Evolutionary conservation across 495 filamentous ascomycete genomes (phyloP).

Genomic region (Trypethelium eluteriae): DNA sequence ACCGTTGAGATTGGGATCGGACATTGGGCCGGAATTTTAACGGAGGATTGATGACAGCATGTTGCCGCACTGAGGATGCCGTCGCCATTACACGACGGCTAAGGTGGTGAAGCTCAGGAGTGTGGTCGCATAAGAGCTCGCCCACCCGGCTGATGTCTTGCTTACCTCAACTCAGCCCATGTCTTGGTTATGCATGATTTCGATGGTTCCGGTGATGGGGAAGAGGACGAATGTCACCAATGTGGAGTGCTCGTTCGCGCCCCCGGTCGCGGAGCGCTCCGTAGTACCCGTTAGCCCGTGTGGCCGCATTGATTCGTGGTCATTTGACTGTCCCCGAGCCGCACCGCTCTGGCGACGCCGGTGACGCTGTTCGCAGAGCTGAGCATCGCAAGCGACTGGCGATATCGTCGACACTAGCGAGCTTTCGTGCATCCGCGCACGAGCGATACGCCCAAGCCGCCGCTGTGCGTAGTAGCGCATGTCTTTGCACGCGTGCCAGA

Average conservation of each 20-base stretch:
- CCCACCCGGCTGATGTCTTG: no score
- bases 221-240: background rate
- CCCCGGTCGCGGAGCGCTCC: slow-evolving; percentile 9
- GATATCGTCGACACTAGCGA: background rate
- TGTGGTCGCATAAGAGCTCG: no score
- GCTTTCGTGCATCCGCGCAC: background rate
- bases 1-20: slow-evolving; percentile 8
- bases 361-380: background rate
- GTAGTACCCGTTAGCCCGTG: slow-evolving; percentile 2
- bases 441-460: background rate
- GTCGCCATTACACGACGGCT: no score
- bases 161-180: background rate
- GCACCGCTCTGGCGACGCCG: background rate
- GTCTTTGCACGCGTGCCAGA: slow-evolving; percentile 8
- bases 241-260: no score
- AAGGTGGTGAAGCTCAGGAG: no score
- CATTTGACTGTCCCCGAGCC: background rate
- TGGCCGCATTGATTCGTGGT: slow-evolving; percentile 7
- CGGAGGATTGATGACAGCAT: no score
- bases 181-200: background rate
- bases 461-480: background rate
- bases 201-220: background rate
- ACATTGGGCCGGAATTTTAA: background rate
- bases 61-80: no score
- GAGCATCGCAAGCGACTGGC: background rate